These are phyloP conservation scores for Rhizopus delemar DNA, from an alignment of 371 early-diverging fungal genomes.

Conservation along the genomic window DNA sequence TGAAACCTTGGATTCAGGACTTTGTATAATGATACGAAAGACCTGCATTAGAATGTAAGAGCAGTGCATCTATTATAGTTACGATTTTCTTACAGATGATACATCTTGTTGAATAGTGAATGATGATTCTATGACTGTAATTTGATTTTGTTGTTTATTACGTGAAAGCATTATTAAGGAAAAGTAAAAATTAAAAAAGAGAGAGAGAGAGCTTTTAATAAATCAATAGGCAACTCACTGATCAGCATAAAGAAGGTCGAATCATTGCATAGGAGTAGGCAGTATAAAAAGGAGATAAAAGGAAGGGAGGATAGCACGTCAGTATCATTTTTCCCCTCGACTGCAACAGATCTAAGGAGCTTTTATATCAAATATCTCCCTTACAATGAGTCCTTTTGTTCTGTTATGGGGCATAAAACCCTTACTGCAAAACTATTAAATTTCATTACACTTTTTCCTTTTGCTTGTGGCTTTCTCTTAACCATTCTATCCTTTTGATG, in stretches of 20 bases:
- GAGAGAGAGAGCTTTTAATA: background rate
- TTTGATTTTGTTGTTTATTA: slow-evolving; percentile 4
- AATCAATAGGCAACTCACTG: background rate
- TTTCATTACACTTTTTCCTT: too few species aligned
- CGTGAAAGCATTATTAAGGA: background rate
- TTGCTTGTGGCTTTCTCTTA: too few species aligned
- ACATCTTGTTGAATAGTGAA: slow-evolving; percentile 33
- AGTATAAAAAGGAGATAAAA: background rate
- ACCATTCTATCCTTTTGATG: too few species aligned
- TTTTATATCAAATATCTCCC: too few species aligned
- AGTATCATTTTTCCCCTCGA: background rate
- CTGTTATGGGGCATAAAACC: too few species aligned
- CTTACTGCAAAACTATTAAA: too few species aligned
- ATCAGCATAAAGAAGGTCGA: background rate
- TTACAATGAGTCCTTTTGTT: too few species aligned
- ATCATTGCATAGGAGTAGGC: background rate
- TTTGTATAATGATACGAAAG: slow-evolving; percentile 56
- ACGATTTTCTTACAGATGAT: slow-evolving; percentile 26
- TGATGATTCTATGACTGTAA: slow-evolving; percentile 46
- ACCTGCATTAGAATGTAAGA: slow-evolving; percentile 26
- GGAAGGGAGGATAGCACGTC: background rate
- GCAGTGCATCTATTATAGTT: slow-evolving; percentile 8
- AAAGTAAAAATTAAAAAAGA: background rate
- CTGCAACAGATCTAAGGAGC: background rate
- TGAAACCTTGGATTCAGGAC: slow-evolving; percentile 42